Conservation (phyloP, 2,329 filamentous ascomycete species). For the Ilyonectria sp. region DNA sequence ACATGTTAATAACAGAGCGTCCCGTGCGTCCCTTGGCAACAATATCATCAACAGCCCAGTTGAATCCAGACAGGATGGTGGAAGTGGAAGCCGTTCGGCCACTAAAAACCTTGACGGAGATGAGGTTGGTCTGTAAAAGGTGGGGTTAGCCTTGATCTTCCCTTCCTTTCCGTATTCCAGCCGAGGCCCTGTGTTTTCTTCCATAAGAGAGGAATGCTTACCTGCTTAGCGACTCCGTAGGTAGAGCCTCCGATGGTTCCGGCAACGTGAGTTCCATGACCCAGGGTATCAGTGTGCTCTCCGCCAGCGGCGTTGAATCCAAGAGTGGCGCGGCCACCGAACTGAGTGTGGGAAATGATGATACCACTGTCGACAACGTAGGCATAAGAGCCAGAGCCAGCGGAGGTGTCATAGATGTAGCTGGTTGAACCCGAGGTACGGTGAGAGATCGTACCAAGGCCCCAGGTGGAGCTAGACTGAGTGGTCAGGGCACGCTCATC, state of each 20-base stretch:
- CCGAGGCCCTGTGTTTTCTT: neutral
- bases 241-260: conserved; percentile 57
- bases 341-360: conserved; percentile 65
- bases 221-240: conserved; percentile 62
- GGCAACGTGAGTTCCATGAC: conserved; percentile 61
- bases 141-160: neutral
- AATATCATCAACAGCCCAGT: conserved; percentile 58
- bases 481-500: conserved; percentile 44
- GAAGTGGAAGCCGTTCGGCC: conserved; percentile 42
- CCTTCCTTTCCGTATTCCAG: neutral
- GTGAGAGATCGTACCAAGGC: conserved; percentile 48
- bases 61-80: conserved; percentile 57
- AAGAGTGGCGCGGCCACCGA: conserved; percentile 61
- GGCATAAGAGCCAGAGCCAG: conserved; percentile 67
- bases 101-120: conserved; percentile 53
- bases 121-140: conserved; percentile 41
- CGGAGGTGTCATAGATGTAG: conserved; percentile 66
- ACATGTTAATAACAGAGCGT: conserved; percentile 57
- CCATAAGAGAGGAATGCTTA: conserved; percentile 7
- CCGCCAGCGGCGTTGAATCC: conserved; percentile 55
- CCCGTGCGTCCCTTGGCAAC: conserved; percentile 52
- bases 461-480: conserved; percentile 43
- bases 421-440: conserved; percentile 40
- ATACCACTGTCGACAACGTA: conserved; percentile 77
- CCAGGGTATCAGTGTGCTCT: conserved; percentile 53